phyloP scores from a whole-genome alignment of 2,329 filamentous ascomycete genomes.

The Annulohypoxylon truncatum region DNA sequence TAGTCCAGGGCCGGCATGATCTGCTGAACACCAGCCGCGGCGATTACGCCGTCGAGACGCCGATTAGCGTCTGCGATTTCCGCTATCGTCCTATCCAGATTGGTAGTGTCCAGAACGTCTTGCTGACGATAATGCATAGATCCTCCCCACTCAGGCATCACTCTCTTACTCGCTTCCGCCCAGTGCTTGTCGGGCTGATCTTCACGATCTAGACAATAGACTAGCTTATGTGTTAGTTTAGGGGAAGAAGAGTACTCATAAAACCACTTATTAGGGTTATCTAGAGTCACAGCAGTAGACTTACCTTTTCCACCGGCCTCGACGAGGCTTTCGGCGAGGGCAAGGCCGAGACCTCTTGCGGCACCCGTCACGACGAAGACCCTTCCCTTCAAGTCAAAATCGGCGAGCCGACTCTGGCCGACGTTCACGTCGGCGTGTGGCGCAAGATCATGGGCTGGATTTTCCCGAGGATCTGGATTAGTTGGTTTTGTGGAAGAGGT shows the following conservation, averaged over 20 bases:
- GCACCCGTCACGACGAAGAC: conserved; percentile 78
- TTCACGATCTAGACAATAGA: conserved; percentile 67
- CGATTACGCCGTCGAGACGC: conserved; percentile 74
- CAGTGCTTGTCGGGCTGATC: conserved; percentile 68
- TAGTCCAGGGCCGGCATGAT: conserved; percentile 76
- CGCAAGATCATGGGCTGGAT: conserved; percentile 37
- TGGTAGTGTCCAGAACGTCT: conserved; percentile 71
- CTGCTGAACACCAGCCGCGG: conserved; percentile 75
- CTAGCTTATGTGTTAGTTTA: conserved; percentile 48
- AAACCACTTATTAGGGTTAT: not conserved
- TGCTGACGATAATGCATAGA: conserved; percentile 75
- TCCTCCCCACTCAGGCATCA: conserved; percentile 69
- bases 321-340: conserved; percentile 76
- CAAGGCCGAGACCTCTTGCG: conserved; percentile 77
- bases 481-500: conserved; percentile 26
- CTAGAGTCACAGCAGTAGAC: not conserved
- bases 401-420: conserved; percentile 60
- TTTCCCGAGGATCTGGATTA: conserved; percentile 45
- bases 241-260: not conserved
- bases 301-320: conserved; percentile 77
- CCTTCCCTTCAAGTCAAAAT: conserved; percentile 75
- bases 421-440: conserved; percentile 44
- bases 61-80: conserved; percentile 71
- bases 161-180: conserved; percentile 67
- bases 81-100: conserved; percentile 67